Conservation (phyloP, 2,329 filamentous ascomycete genomes). For the Madurella mycetomatis region DNA sequence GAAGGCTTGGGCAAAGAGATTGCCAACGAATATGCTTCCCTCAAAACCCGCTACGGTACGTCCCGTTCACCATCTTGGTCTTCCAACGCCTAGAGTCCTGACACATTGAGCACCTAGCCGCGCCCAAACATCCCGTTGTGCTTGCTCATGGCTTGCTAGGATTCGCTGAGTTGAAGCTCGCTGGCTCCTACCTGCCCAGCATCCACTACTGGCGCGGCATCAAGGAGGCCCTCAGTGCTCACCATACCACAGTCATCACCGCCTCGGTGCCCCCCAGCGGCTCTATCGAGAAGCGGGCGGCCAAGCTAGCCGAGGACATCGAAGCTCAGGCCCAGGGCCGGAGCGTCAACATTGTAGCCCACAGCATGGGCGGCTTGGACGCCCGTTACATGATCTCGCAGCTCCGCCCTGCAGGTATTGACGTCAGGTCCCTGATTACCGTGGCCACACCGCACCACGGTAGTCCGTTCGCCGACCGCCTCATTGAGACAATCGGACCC, state of each 20-base stretch:
- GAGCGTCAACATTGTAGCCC: conserved; percentile 72
- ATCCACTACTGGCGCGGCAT: conserved; percentile 65
- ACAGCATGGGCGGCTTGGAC: conserved; percentile 64
- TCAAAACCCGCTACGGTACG: conserved; percentile 23
- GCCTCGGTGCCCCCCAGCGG: conserved; percentile 58
- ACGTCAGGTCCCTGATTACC: conserved; percentile 50
- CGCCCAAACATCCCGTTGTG: conserved; percentile 58
- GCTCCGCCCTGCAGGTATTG: conserved; percentile 43
- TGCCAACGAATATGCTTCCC: conserved; percentile 23
- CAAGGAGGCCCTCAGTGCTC: conserved; percentile 50
- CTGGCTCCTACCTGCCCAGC: conserved; percentile 45
- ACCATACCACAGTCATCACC: conserved; percentile 53
- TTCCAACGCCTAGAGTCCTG: conserved; percentile 1
- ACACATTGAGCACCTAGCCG: conserved; percentile 34
- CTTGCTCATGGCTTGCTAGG: conserved; percentile 63
- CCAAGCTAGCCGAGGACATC: conserved; percentile 53
- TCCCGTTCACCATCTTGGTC: not conserved
- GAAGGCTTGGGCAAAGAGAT: conserved; percentile 22
- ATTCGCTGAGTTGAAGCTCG: conserved; percentile 54
- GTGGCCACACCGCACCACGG: conserved; percentile 54
- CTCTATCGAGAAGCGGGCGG: conserved; percentile 57
- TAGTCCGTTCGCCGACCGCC: conserved; percentile 51
- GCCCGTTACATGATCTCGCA: conserved; percentile 61
- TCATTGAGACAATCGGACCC: conserved; percentile 44
- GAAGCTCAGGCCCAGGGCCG: conserved; percentile 40